phyloP scores from a whole-genome alignment of 2,329 filamentous ascomycete species.

The Dactylellina drechsleri region DNA sequence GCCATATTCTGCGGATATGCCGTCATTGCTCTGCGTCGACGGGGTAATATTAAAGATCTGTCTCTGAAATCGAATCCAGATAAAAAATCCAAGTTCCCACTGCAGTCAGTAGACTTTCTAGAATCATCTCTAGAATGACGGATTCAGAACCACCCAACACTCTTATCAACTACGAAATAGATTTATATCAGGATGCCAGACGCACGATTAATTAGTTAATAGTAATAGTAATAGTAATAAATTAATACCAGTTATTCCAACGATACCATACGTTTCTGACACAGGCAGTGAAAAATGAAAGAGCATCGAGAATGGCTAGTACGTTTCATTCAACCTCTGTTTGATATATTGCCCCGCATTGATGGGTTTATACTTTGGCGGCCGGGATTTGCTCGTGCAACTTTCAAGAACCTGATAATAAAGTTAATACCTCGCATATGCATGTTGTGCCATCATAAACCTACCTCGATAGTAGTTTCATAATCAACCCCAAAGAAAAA shows the following conservation, averaged over 20 bases:
- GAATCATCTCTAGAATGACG: too few species aligned
- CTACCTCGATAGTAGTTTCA: constrained; percentile 59
- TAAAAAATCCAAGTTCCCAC: too few species aligned
- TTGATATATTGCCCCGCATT: constrained; percentile 53
- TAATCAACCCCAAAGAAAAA: constrained; percentile 69
- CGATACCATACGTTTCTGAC: too few species aligned
- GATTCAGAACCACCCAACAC: too few species aligned
- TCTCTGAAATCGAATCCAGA: constrained; percentile 8
- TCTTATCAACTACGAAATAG: too few species aligned
- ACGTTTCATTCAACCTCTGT: constrained; percentile 46
- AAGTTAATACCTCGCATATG: not conserved
- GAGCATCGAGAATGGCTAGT: constrained; percentile 4
- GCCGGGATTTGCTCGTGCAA: constrained; percentile 28
- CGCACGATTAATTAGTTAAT: too few species aligned
- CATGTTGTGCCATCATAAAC: not conserved
- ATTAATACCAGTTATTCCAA: too few species aligned
- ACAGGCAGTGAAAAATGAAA: too few species aligned
- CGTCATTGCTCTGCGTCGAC: constrained; percentile 17
- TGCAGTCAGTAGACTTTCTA: too few species aligned
- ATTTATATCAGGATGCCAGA: too few species aligned
- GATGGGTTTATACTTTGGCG: constrained; percentile 41
- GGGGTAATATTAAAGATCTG: constrained; percentile 19
- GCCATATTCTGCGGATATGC: constrained; percentile 19
- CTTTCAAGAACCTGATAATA: constrained; percentile 31
- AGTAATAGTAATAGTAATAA: too few species aligned